Base-by-base conservation (phyloP, 108 stramenopile genomes). In the Fistulifera pelliculosa region DNA sequence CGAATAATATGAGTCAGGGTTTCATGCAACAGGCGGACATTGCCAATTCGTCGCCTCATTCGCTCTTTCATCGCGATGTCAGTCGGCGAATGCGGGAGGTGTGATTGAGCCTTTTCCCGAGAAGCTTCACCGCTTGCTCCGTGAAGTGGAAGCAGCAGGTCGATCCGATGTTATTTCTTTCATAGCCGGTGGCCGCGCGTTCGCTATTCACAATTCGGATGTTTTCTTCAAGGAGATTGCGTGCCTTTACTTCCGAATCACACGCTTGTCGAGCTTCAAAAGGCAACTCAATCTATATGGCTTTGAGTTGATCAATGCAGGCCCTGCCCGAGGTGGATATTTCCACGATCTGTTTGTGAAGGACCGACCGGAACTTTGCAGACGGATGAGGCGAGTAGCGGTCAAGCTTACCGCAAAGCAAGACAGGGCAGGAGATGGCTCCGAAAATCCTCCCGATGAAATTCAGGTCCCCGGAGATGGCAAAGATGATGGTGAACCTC, bases 201-300 rank as follows among this genome's bases (percentile, higher is more conserved):
- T 90, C 57, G 70, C 70, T 22, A 71, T 90, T 41, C 79, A 81
- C 58, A 77, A 81, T 41, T 72, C 77, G 14, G 74, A 80, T 19
- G 71, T 62, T 14, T 84, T 90, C 44, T 80, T 82, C 39, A 62
- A 71, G 47, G 67, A 83, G 26, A 69, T 94, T 47, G 79, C 95
- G 69, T 90, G 85, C 7, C 62, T 69, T 8, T 94, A 93, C 65
- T 97, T 97, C 58, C 82, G 85, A 17, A 93, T 91, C 52, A 83
- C 79, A 47, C 80, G 87, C 49, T 66, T 84, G 58, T 73, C 85
- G 24, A 85, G 84, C 28, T 94, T 96, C 73, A 87, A 94, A 64
- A 62, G 95, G n/a, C 93, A 96, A 62, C 75, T 96, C n/a, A 94
- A 96, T 60, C 71, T 94, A 11, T 93, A 93, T 58, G 86, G 83